Evolutionary conservation across 805 yeast genomes (phyloP).

Genomic region (Candida methanosorbosa): DNA sequence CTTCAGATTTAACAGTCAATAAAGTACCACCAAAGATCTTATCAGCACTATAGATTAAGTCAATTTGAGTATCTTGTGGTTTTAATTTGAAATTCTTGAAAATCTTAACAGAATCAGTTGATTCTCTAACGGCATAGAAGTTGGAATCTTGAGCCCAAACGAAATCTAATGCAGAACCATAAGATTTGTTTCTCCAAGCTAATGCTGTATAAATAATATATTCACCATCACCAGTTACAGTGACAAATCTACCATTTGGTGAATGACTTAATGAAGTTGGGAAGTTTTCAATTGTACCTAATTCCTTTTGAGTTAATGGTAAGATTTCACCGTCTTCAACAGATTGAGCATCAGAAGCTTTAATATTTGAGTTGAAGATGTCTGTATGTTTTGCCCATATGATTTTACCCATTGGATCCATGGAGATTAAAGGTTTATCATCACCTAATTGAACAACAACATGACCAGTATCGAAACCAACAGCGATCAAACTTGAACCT

Average conservation of each 20-base stretch:
- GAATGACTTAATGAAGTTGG: conserved; percentile 86
- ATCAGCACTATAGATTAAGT: conserved; percentile 64
- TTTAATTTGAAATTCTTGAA: conserved; percentile 83
- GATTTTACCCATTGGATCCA: conserved; percentile 89
- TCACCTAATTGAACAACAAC: conserved; percentile 85
- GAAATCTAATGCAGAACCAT: conserved; percentile 84
- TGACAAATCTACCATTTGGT: conserved; percentile 94
- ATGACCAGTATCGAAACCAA: conserved; percentile 93
- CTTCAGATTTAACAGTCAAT: conserved; percentile 76
- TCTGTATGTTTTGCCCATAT: conserved; percentile 90
- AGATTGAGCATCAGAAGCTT: conserved; percentile 51
- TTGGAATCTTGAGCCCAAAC: conserved; percentile 94
- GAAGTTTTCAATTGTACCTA: conserved; percentile 90
- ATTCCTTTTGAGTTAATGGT: conserved; percentile 74
- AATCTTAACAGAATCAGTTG: conserved; percentile 54
- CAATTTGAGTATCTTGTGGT: conserved; percentile 44
- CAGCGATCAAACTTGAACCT: conserved; percentile 70
- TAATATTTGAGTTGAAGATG: conserved; percentile 74
- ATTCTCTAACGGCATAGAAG: conserved; percentile 75
- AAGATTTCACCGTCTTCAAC: conserved; percentile 75
- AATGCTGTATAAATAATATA: conserved; percentile 91
- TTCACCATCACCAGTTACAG: conserved; percentile 98
- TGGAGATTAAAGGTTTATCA: conserved; percentile 87
- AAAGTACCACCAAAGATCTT: conserved; percentile 85
- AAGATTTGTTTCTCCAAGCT: conserved; percentile 96